A percentile compares a stretch with the other conserved stretches of the same genome.
Conservation (phyloP, 2,329 filamentous ascomycete genomes). For the Neurospora sp. region DNA sequence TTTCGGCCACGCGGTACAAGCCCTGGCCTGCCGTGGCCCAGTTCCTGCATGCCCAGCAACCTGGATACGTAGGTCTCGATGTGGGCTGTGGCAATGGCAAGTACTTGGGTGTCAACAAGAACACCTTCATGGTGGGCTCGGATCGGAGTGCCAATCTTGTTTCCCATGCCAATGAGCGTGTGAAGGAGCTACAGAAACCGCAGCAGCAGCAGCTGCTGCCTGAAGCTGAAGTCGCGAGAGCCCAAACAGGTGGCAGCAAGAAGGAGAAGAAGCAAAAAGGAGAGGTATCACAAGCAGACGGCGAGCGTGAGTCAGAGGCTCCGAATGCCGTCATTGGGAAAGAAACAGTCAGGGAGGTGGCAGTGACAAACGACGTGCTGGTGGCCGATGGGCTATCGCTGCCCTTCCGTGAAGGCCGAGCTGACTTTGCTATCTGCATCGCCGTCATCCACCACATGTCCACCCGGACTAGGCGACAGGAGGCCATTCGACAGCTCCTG, state of each 20-base stretch:
- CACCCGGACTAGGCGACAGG: constrained; percentile 59
- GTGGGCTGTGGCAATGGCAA: constrained; percentile 97
- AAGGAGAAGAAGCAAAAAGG: background rate
- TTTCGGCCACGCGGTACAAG: constrained; percentile 68
- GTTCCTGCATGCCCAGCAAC: constrained; percentile 57
- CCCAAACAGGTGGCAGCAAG: background rate
- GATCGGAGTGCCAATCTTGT: constrained; percentile 61
- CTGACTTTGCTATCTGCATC: constrained; percentile 86
- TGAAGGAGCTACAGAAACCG: constrained; percentile 11
- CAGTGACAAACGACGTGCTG: constrained; percentile 48
- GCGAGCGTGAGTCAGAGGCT: background rate
- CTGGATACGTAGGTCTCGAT: constrained; percentile 76
- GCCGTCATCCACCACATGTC: constrained; percentile 92
- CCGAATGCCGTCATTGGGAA: background rate
- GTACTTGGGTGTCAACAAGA: constrained; percentile 71
- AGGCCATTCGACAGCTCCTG: constrained; percentile 63
- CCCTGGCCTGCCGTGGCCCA: constrained; percentile 86
- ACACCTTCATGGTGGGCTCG: constrained; percentile 71
- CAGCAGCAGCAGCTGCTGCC: constrained; percentile 4
- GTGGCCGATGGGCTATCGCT: constrained; percentile 78
- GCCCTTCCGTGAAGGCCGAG: constrained; percentile 53
- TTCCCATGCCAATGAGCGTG: constrained; percentile 34
- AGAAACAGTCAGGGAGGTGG: background rate
- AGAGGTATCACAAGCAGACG: background rate
- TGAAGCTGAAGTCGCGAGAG: constrained; percentile 1